phyloP scores from a whole-genome alignment of 306 rosid genomes.

The Cicer yamashitae region DNA sequence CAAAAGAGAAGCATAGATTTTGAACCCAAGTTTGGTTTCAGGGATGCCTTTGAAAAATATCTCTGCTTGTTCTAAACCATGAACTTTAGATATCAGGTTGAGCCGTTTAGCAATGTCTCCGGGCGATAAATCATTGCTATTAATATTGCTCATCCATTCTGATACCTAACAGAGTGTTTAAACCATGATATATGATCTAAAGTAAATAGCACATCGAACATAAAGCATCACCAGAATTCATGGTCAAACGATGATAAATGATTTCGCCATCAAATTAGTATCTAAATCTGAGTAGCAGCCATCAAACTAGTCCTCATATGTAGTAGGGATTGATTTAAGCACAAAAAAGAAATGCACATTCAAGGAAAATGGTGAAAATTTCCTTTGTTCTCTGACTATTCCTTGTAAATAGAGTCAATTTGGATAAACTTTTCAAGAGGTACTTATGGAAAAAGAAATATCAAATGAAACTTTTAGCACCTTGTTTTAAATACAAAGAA shows the following conservation, averaged over 20 bases:
- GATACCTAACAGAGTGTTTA: slow-evolving; percentile 52
- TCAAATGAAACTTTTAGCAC: background rate
- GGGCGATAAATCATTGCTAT: slow-evolving; percentile 34
- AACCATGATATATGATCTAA: background rate
- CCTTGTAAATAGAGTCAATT: background rate
- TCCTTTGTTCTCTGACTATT: too few relatives aligned
- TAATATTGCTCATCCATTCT: slow-evolving; percentile 61
- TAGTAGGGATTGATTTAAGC: too few relatives aligned
- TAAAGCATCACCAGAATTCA: background rate
- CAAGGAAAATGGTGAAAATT: background rate
- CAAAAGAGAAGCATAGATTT: slow-evolving; percentile 63
- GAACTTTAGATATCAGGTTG: slow-evolving; percentile 67
- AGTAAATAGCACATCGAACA: background rate
- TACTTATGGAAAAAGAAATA: background rate
- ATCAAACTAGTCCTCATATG: background rate
- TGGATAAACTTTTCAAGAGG: background rate
- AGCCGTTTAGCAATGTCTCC: slow-evolving; percentile 57
- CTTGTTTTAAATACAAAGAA: too few relatives aligned
- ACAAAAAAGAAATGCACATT: background rate
- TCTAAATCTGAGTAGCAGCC: background rate
- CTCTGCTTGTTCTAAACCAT: slow-evolving; percentile 68
- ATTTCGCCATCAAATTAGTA: slow-evolving; percentile 7
- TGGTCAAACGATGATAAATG: background rate
- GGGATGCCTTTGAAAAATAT: slow-evolving; percentile 53
- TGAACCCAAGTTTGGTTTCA: slow-evolving; percentile 46